Conservation (phyloP, 768 basidiomycete species). For the Cystobasidium tubakii region DNA sequence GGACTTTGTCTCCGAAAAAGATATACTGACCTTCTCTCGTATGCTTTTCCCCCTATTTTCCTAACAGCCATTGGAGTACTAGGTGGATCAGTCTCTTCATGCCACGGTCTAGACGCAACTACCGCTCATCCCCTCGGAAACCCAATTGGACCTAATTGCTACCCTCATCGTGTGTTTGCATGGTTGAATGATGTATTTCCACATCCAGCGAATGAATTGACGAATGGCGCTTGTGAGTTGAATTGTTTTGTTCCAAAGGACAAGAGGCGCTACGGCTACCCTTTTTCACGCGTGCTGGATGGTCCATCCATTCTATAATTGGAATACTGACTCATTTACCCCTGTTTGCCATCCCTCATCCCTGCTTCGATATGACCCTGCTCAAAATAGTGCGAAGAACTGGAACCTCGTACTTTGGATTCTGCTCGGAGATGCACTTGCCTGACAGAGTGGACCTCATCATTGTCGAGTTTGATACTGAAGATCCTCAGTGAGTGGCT, state of each 20-base stretch:
- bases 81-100: constrained; percentile 45
- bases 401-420: constrained; percentile 89
- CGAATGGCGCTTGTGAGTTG: constrained; percentile 68
- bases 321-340: neutral
- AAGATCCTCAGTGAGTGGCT: constrained; percentile 81
- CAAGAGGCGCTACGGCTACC: neutral
- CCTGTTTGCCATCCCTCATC: neutral
- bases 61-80: constrained; percentile 44
- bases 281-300: no score
- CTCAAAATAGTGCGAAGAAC: constrained; percentile 63
- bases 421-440: constrained; percentile 84
- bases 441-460: constrained; percentile 91
- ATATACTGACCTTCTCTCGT: no score
- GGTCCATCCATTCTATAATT: no score
- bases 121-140: constrained; percentile 47
- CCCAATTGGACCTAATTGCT: constrained; percentile 54
- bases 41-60: constrained; percentile 41
- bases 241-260: neutral
- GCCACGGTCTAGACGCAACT: constrained; percentile 47
- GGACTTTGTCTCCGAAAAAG: no score
- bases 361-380: no score
- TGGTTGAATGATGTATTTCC: constrained; percentile 99
- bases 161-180: constrained; percentile 88
- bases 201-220: constrained; percentile 92
- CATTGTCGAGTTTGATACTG: constrained; percentile 87